Evolutionary conservation across 1,284 basidiomycete genomes (phyloP).

Genomic region (Cronartium quercuum): DNA sequence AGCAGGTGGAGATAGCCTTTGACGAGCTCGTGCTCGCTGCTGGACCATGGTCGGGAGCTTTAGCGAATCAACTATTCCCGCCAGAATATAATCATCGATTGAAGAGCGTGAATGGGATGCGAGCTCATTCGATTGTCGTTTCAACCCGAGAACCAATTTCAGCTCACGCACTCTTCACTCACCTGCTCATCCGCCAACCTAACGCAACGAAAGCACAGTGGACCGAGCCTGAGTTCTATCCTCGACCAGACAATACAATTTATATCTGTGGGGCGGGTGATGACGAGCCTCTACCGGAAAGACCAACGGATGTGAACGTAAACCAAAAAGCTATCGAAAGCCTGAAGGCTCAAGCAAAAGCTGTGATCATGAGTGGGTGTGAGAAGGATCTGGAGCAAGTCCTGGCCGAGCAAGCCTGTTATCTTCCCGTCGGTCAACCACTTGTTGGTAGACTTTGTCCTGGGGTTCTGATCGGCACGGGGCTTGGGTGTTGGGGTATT

Average conservation of each 20-base stretch:
- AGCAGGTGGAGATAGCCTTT: background rate
- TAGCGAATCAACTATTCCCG: background rate
- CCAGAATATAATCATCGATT: background rate
- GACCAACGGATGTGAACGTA: background rate
- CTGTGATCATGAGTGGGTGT: background rate
- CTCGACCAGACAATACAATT: background rate
- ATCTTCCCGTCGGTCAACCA: background rate
- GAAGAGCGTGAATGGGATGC: background rate
- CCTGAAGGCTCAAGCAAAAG: background rate
- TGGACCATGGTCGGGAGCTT: background rate
- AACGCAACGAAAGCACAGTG: background rate
- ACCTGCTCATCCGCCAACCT: background rate
- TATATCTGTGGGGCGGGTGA: background rate
- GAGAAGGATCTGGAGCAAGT: background rate
- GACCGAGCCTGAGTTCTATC: background rate
- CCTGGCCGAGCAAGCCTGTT: background rate
- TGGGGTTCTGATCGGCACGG: background rate
- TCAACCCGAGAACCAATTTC: background rate
- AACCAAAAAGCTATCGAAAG: background rate
- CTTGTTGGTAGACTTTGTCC: background rate
- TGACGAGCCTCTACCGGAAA: background rate
- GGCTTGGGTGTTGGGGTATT: background rate
- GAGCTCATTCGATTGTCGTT: background rate
- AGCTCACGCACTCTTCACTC: background rate
- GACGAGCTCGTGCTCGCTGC: background rate